phyloP scores from a whole-genome alignment of 768 basidiomycete species.

The Trametes punicea region DNA sequence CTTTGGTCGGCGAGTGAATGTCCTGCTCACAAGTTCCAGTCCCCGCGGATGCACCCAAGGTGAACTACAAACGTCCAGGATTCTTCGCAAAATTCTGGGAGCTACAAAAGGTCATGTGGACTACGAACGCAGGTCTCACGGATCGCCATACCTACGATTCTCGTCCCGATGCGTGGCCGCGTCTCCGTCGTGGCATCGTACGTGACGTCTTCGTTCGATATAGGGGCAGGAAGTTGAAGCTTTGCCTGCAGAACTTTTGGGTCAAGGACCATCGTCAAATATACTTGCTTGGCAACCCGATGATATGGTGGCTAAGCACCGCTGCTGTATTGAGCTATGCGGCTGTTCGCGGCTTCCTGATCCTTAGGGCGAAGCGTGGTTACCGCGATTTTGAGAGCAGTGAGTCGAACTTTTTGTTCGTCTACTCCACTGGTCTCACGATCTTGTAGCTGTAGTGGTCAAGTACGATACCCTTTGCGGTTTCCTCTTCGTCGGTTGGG shows the following conservation, averaged over 20 bases:
- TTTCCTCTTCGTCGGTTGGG: constrained; percentile 92
- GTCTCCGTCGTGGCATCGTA: constrained; percentile 87
- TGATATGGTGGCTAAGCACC: constrained; percentile 89
- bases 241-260: constrained; percentile 82
- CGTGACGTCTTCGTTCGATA: constrained; percentile 32
- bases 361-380: constrained; percentile 88
- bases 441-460: constrained; percentile 72
- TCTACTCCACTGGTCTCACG: background rate
- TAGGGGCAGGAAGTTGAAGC: constrained; percentile 2
- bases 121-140: constrained; percentile 91
- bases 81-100: constrained; percentile 92
- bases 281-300: constrained; percentile 92
- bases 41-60: constrained; percentile 62
- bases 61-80: constrained; percentile 88
- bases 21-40: constrained; percentile 43
- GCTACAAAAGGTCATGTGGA: constrained; percentile 94
- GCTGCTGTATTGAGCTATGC: constrained; percentile 67
- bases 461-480: constrained; percentile 91
- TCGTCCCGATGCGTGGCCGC: constrained; percentile 90
- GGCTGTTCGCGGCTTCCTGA: constrained; percentile 68
- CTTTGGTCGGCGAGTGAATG: background rate
- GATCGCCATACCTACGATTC: constrained; percentile 96
- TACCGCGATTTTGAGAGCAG: constrained; percentile 91
- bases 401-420: constrained; percentile 39
- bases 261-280: constrained; percentile 95